Percentiles rank a stretch among this genome's conserved stretches.
phyloP scores from a whole-genome alignment of 768 basidiomycete genomes.

The Serendipita indica region DNA sequence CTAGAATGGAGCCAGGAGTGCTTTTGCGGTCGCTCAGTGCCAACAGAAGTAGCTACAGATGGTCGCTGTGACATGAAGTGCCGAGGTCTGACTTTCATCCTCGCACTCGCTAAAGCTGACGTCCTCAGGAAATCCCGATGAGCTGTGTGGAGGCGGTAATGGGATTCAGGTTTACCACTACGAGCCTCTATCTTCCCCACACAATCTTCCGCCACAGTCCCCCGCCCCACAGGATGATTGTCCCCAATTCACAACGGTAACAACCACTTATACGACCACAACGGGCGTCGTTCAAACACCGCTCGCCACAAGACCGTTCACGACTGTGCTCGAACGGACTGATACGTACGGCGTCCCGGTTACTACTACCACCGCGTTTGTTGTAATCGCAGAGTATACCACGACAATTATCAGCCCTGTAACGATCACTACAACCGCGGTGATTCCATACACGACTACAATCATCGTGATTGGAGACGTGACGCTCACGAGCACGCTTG shows the following conservation, averaged over 20 bases:
- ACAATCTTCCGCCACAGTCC: background rate
- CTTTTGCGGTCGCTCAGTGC: background rate
- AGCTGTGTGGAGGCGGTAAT: background rate
- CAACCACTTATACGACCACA: no score
- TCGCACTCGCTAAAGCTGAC: background rate
- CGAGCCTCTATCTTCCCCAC: background rate
- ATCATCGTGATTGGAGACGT: background rate
- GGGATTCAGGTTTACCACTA: slow-evolving; percentile 6
- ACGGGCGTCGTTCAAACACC: no score
- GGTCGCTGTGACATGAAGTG: background rate
- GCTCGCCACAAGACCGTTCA: no score
- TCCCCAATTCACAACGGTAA: no score
- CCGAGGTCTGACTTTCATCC: background rate
- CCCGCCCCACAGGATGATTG: no score
- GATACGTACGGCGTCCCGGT: no score
- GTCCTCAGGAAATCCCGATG: background rate
- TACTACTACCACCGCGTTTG: background rate
- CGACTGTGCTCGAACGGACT: no score
- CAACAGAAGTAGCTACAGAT: background rate
- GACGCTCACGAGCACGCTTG: background rate
- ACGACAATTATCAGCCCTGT: background rate
- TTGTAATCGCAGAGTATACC: background rate
- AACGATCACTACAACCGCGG: background rate
- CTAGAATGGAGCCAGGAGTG: background rate
- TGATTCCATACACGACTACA: background rate